These are phyloP conservation scores for Butyriboletus appendiculatus DNA, from an alignment of 1,284 basidiomycete species.

Conservation along the genomic window DNA sequence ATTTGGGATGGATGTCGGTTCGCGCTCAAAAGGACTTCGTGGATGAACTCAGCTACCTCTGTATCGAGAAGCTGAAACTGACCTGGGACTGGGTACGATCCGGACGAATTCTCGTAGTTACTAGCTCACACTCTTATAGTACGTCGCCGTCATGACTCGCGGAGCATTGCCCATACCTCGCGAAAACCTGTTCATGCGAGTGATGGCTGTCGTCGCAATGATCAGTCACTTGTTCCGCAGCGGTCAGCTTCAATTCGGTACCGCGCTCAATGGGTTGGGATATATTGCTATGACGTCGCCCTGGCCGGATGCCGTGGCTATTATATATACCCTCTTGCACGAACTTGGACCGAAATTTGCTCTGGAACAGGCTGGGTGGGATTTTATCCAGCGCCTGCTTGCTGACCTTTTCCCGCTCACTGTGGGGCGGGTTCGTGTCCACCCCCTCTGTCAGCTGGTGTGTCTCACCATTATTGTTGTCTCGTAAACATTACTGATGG, in stretches of 20 bases:
- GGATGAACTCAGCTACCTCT: slow-evolving; percentile 12
- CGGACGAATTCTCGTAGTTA: neutral
- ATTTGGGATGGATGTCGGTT: slow-evolving; percentile 8
- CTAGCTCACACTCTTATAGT: slow-evolving; percentile 16
- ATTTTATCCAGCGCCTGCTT: slow-evolving; percentile 20
- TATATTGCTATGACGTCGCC: slow-evolving; percentile 16
- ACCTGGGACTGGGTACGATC: slow-evolving; percentile 19
- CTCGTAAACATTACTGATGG: neutral
- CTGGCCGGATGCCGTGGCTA: slow-evolving; percentile 20
- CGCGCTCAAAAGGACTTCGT: slow-evolving; percentile 9
- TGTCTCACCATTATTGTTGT: neutral
- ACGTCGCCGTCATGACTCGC: neutral
- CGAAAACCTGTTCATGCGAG: slow-evolving; percentile 11
- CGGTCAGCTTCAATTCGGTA: slow-evolving; percentile 8
- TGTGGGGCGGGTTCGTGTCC: neutral
- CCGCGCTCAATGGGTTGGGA: slow-evolving; percentile 7
- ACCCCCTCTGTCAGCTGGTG: slow-evolving; percentile 20
- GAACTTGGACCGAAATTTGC: slow-evolving; percentile 20
- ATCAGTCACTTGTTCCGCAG: slow-evolving; percentile 15
- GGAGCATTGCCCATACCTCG: neutral
- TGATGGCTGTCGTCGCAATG: slow-evolving; percentile 20
- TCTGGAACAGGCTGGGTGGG: slow-evolving; percentile 5
- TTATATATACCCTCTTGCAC: slow-evolving; percentile 19
- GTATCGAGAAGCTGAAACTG: slow-evolving; percentile 17
- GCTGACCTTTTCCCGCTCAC: slow-evolving; percentile 6